A percentile compares a stretch with the other conserved stretches of the same genome.
These are phyloP conservation scores for Arachnomyces sp. DNA, from an alignment of 2,329 filamentous ascomycete species.

Conservation along the genomic window DNA sequence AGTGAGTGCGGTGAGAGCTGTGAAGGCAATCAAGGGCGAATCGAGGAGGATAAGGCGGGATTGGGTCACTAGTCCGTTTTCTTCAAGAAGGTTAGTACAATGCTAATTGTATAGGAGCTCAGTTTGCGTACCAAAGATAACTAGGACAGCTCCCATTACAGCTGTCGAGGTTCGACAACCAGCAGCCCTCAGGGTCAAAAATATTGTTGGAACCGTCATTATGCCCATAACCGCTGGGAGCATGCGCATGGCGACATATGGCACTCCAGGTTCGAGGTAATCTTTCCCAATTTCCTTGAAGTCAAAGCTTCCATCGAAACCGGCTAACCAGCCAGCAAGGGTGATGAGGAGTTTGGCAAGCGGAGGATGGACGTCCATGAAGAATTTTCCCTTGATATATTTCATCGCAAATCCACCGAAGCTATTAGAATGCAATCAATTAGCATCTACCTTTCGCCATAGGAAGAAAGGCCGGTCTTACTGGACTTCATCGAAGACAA, in stretches of 20 bases:
- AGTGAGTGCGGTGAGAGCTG: constrained; percentile 79
- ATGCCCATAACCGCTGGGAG: constrained; percentile 86
- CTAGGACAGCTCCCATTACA: constrained; percentile 69
- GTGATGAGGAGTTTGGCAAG: constrained; percentile 95
- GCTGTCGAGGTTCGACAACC: constrained; percentile 85
- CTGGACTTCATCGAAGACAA: constrained; percentile 99
- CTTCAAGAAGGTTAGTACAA: constrained; percentile 36
- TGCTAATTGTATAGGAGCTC: neutral
- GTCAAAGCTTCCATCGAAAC: constrained; percentile 91
- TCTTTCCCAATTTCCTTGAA: constrained; percentile 99
- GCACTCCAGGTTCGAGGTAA: constrained; percentile 87
- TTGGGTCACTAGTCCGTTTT: constrained; percentile 92
- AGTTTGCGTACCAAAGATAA: constrained; percentile 68
- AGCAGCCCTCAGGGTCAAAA: constrained; percentile 81
- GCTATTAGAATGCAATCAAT: constrained; percentile 40
- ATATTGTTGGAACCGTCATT: constrained; percentile 82
- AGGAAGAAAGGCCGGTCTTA: constrained; percentile 41
- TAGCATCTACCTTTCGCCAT: constrained; percentile 7
- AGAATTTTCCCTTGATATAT: constrained; percentile 98
- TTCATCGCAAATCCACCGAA: constrained; percentile 98
- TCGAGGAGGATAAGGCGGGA: constrained; percentile 93
- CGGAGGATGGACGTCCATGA: constrained; percentile 99
- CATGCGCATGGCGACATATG: constrained; percentile 95
- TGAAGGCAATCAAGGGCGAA: constrained; percentile 87
- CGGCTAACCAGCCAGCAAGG: constrained; percentile 85